phyloP scores from a whole-genome alignment of 2,329 filamentous ascomycete genomes.

The Pseudocercospora ulei region DNA sequence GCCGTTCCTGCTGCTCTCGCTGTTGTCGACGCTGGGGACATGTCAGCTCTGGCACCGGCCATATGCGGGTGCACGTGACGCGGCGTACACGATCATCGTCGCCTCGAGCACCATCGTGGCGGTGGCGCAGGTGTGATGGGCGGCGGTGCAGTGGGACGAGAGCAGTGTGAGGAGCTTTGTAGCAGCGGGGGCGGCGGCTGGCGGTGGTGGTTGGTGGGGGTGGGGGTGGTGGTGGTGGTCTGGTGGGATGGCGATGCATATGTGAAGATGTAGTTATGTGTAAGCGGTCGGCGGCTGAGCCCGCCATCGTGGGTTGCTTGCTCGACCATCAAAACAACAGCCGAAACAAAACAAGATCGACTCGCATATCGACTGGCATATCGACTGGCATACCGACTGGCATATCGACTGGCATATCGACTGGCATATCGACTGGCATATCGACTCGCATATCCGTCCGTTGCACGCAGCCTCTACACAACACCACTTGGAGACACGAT shows the following conservation, averaged over 20 bases:
- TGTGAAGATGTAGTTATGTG: too few species aligned
- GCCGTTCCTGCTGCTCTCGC: slow-evolving; percentile 94
- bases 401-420: too few species aligned
- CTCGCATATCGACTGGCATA: not conserved
- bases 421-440: not conserved
- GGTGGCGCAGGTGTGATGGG: slow-evolving; percentile 31
- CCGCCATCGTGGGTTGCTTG: not conserved
- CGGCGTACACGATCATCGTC: slow-evolving; percentile 76
- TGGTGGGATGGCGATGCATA: too few species aligned
- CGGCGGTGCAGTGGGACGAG: not conserved
- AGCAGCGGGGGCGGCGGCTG: not conserved
- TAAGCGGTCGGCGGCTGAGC: too few species aligned
- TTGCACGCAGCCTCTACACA: not conserved
- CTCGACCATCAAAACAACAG: not conserved
- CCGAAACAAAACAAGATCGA: not conserved
- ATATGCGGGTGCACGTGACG: slow-evolving; percentile 11
- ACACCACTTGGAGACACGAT: not conserved
- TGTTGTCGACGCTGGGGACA: slow-evolving; percentile 73
- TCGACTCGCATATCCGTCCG: too few species aligned
- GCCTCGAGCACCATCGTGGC: slow-evolving; percentile 94
- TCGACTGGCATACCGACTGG: too few species aligned
- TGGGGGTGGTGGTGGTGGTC: too few species aligned
- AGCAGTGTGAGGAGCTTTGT: not conserved
- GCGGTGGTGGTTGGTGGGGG: too few species aligned
- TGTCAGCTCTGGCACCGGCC: slow-evolving; percentile 21